Conservation (phyloP, 805 yeast genomes). For the Zygotorulaspora florentina region DNA sequence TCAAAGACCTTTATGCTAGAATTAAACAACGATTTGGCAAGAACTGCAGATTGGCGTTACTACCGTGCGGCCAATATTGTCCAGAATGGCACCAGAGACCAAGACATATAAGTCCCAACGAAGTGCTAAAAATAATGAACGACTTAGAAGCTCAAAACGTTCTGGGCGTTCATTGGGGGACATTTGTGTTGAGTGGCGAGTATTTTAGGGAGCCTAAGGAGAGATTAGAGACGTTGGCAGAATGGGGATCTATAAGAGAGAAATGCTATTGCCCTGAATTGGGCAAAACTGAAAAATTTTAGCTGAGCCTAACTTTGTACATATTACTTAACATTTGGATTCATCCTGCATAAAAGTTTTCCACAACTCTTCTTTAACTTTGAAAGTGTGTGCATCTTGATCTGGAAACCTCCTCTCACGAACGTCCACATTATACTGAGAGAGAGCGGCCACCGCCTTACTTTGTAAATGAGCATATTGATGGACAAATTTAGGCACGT, state of each 20-base stretch:
- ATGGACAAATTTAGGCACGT: conserved; percentile 70
- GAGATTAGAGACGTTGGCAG: conserved; percentile 49
- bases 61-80: conserved; percentile 94
- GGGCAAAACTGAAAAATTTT: conserved; percentile 63
- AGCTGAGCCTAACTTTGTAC: background rate
- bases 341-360: conserved; percentile 35
- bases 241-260: conserved; percentile 33
- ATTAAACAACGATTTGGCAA: conserved; percentile 60
- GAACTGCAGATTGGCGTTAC: conserved; percentile 58
- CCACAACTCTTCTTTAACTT: conserved; percentile 61
- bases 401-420: conserved; percentile 54
- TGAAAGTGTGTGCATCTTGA: conserved; percentile 56
- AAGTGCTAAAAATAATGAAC: conserved; percentile 62
- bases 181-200: conserved; percentile 85
- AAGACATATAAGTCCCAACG: conserved; percentile 80
- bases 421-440: conserved; percentile 58
- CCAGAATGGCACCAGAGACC: conserved; percentile 94
- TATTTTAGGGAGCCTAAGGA: conserved; percentile 79
- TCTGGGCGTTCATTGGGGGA: conserved; percentile 96
- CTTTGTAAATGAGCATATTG: conserved; percentile 52
- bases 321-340: conserved; percentile 1
- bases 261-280: conserved; percentile 60
- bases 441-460: conserved; percentile 48
- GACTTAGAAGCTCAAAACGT: conserved; percentile 58
- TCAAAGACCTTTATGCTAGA: conserved; percentile 63